Evolutionary conservation across 139 green algal genomes (phyloP), one percentile per base, ranked within the genome.

Genomic region (Ettlia oleoabundans): DNA sequence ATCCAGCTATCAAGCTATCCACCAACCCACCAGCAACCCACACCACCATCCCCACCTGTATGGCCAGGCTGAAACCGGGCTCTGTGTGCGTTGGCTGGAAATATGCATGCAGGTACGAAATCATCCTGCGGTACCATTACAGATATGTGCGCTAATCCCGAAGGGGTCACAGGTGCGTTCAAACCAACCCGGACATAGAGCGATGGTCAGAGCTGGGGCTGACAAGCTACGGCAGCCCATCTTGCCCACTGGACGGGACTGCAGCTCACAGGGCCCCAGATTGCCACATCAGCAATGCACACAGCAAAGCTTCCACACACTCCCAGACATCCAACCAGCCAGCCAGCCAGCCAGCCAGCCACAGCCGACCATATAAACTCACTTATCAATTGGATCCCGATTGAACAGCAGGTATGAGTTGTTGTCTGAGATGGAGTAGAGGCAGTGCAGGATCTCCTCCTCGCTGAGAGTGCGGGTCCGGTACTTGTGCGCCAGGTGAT

Each of bases 401-500:
- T 97, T 98, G 87, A 97, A 98, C 1, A 94, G 82, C 80, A 98
- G 91, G 91, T 93, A 99, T 30, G 86, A 88, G 91, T 98, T 98
- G 91, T 98, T 97, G 90, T 99, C 96, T 32, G 81, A 84, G 70
- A 98, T 92, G 77, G 88, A 94, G 92, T 98, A 98, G 22, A 99
- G 85, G 86, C 90, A 95, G 37, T 76, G 82, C 76, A 97, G 87
- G 42, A 99, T 88, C 15, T 96, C 91, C 21, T 98, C 93, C 64
- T 92, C 77, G 35, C 13, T 19, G 4, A 89, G 52, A 28, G 42
- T 1, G n/a, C n/a, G 41, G 37, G 42, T 73, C 53, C 55, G 52
- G 91, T 97, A 95, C 51, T 90, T 89, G 37, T 83, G 82, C 15
- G 92, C 88, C 26, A 98, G 87, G 24, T 52, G 10, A 58, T 95